Conservation (phyloP, 106 monocot species). For the Alisma plantagoaquatica region DNA sequence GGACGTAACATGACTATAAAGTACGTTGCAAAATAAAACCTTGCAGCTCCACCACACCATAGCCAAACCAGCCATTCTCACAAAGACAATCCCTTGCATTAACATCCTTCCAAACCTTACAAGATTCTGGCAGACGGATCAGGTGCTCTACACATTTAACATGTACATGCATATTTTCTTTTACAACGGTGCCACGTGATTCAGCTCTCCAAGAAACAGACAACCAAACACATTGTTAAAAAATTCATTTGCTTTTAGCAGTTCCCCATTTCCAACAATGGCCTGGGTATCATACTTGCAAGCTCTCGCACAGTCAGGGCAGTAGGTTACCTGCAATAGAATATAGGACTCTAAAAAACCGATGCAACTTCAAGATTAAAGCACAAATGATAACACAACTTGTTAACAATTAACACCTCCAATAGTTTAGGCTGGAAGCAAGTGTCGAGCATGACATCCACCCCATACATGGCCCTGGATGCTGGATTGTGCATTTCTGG, state of each 20-base stretch:
- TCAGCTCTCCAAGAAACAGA: slow-evolving; percentile 69
- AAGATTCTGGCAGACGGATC: no score
- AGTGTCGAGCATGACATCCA: slow-evolving; percentile 94
- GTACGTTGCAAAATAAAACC: no score
- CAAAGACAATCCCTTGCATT: no score
- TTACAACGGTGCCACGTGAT: slow-evolving; percentile 57
- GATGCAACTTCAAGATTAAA: neutral
- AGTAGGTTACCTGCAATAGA: slow-evolving; percentile 23
- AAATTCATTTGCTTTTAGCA: slow-evolving; percentile 14
- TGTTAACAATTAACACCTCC: slow-evolving; percentile 58
- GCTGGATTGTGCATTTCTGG: slow-evolving; percentile 80
- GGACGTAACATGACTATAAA: no score
- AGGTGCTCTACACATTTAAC: no score
- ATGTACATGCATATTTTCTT: no score
- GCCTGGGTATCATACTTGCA: slow-evolving; percentile 20
- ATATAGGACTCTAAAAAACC: neutral
- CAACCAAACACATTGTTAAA: slow-evolving; percentile 83
- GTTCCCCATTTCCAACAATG: slow-evolving; percentile 5
- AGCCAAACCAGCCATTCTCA: no score
- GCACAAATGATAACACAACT: neutral
- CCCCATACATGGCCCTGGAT: slow-evolving; percentile 89
- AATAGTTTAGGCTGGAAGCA: slow-evolving; percentile 81
- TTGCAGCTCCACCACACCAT: no score
- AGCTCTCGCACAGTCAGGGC: slow-evolving; percentile 26
- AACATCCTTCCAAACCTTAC: no score